Conservation (phyloP, 208 protist genomes). For the Trypanosoma boissoni region DNA sequence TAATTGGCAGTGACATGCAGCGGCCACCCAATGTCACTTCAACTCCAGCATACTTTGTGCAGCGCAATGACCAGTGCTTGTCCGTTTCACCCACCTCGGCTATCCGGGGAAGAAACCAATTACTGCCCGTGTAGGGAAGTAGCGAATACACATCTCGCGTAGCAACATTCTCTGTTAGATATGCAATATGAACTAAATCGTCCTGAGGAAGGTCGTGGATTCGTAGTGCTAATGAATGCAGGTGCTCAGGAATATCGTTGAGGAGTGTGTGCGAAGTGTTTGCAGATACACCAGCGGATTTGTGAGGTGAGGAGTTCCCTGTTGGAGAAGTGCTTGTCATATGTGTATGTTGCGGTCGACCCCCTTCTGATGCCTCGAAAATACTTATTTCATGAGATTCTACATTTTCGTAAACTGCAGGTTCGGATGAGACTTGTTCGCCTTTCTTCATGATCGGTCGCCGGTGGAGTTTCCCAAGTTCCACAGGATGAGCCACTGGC, state of each 20-base stretch:
- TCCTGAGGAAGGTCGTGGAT: conserved; percentile 47
- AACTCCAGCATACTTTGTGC: conserved; percentile 38
- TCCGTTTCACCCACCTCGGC: conserved; percentile 36
- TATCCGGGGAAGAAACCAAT: conserved; percentile 73
- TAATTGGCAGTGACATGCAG: conserved; percentile 39
- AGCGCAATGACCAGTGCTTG: conserved; percentile 42
- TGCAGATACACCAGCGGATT: not conserved
- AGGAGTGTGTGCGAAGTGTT: not conserved
- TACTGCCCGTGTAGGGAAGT: conserved; percentile 66
- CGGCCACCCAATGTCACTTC: conserved; percentile 48
- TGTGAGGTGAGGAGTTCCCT: not conserved
- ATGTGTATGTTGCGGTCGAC: no score
- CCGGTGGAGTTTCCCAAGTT: no score
- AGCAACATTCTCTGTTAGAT: conserved; percentile 48
- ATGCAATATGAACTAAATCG: conserved; percentile 52
- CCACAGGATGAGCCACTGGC: no score
- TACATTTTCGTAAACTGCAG: no score
- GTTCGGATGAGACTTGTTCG: no score
- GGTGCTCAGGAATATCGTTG: conserved; percentile 37
- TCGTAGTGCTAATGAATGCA: conserved; percentile 45
- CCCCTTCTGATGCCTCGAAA: no score
- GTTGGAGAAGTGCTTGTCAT: not conserved
- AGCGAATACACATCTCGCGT: conserved; percentile 69
- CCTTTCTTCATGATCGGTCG: no score
- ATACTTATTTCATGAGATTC: no score